These are phyloP conservation scores for Pestalotiopsis fici DNA, from an alignment of 2,329 filamentous ascomycete genomes.

Conservation along the genomic window DNA sequence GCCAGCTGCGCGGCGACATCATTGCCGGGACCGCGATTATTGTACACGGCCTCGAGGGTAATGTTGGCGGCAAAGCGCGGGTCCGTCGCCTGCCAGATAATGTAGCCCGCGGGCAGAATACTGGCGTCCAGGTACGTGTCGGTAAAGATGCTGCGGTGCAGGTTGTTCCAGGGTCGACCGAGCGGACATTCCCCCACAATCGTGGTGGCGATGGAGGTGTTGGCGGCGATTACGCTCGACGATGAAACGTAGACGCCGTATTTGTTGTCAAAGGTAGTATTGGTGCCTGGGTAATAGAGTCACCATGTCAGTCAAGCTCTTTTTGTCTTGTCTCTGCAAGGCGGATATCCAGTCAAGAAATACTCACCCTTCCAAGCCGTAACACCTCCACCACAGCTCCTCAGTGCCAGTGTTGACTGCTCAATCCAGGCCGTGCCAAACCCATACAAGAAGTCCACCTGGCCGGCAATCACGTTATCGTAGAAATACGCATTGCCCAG, in stretches of 20 bases:
- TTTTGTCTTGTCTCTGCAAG: too few relatives aligned
- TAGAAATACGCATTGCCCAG: constrained; percentile 67
- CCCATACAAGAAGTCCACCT: constrained; percentile 70
- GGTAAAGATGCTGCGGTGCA: constrained; percentile 59
- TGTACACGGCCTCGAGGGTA: constrained; percentile 60
- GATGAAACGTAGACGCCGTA: constrained; percentile 67
- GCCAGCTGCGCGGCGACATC: constrained; percentile 45
- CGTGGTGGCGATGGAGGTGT: constrained; percentile 39
- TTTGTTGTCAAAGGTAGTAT: constrained; percentile 66
- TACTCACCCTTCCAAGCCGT: constrained; percentile 67
- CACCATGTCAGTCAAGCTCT: too few relatives aligned
- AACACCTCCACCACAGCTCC: constrained; percentile 65
- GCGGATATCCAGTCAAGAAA: too few relatives aligned
- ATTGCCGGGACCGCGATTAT: constrained; percentile 53
- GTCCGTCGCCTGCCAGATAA: constrained; percentile 45
- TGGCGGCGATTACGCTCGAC: constrained; percentile 55
- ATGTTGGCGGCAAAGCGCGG: constrained; percentile 35
- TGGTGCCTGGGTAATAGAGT: constrained; percentile 37
- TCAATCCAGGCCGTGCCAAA: constrained; percentile 67
- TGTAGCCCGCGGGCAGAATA: constrained; percentile 55
- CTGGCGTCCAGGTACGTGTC: constrained; percentile 55
- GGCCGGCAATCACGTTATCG: constrained; percentile 59
- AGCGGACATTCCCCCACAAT: constrained; percentile 52
- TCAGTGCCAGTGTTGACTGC: constrained; percentile 52
- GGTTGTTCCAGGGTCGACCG: constrained; percentile 63